Percentiles rank a stretch among this genome's conserved stretches.
phyloP scores from a whole-genome alignment of 2,329 filamentous ascomycete species.

The Endoconidiophora laricicola region DNA sequence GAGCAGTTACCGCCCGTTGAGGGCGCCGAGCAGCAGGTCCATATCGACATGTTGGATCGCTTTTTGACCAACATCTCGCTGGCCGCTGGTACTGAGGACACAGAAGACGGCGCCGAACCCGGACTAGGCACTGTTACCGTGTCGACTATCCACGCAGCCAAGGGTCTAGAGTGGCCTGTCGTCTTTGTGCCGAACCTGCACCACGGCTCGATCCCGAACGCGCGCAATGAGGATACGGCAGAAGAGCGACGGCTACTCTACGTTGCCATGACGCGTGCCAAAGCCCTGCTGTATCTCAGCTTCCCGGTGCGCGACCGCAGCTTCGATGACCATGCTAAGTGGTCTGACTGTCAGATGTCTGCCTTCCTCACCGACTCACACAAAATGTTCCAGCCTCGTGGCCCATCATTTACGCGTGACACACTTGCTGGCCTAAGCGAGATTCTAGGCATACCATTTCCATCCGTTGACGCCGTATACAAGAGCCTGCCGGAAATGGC shows the following conservation, averaged over 20 bases:
- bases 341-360: slow-evolving; percentile 14
- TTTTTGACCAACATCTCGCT: slow-evolving; percentile 85
- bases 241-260: slow-evolving; percentile 84
- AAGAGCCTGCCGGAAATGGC: slow-evolving; percentile 35
- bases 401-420: slow-evolving; percentile 49
- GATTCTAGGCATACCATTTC: slow-evolving; percentile 50
- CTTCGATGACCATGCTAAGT: background rate
- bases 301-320: slow-evolving; percentile 32
- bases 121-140: slow-evolving; percentile 51
- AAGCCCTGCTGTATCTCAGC: slow-evolving; percentile 73
- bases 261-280: slow-evolving; percentile 89
- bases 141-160: slow-evolving; percentile 90
- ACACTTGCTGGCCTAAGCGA: slow-evolving; percentile 50
- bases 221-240: slow-evolving; percentile 64
- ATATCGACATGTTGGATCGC: slow-evolving; percentile 46
- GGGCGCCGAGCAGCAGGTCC: slow-evolving; percentile 48
- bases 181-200: slow-evolving; percentile 88
- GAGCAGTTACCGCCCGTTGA: slow-evolving; percentile 51
- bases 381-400: slow-evolving; percentile 36
- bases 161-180: slow-evolving; percentile 90
- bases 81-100: slow-evolving; percentile 43
- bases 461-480: slow-evolving; percentile 37
- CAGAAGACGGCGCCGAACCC: slow-evolving; percentile 36
- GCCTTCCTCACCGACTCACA: slow-evolving; percentile 17
- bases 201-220: slow-evolving; percentile 79